phyloP scores from a whole-genome alignment of 1,284 basidiomycete species.

The Ceratobasidium sp. region DNA sequence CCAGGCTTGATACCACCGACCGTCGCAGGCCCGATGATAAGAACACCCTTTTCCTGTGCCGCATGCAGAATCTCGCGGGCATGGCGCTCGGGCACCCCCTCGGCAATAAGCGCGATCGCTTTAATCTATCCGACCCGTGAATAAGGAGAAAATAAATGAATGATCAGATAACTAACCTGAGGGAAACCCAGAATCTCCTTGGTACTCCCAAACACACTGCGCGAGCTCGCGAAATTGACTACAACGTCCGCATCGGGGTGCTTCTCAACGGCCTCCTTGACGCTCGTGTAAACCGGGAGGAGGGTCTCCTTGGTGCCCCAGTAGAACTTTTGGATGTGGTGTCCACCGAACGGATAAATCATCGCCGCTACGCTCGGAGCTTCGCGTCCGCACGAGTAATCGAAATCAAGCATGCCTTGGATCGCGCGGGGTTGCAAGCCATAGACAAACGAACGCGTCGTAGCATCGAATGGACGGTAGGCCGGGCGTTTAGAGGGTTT shows the following conservation, averaged over 20 bases:
- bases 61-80: conserved; percentile 95
- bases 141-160: too few relatives aligned
- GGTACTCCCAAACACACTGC: conserved; percentile 95
- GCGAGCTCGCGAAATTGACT: conserved; percentile 97
- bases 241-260: conserved; percentile 97
- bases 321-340: conserved; percentile 99
- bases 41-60: conserved; percentile 86
- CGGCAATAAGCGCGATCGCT: conserved; percentile 92
- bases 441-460: conserved; percentile 95
- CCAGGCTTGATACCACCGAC: conserved; percentile 99
- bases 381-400: conserved; percentile 95
- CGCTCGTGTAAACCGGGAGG: conserved; percentile 94
- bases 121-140: too few relatives aligned
- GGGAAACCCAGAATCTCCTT: conserved; percentile 86
- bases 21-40: conserved; percentile 98
- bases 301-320: conserved; percentile 99
- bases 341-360: conserved; percentile 99
- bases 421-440: conserved; percentile 99
- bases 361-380: conserved; percentile 96
- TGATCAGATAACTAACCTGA: conserved; percentile 42
- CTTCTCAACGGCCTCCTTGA: conserved; percentile 93
- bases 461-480: conserved; percentile 91
- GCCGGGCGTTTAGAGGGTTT: conserved; percentile 69
- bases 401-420: conserved; percentile 99
- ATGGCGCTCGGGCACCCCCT: conserved; percentile 98